Conservation (phyloP, 2,329 filamentous ascomycete genomes). For the Knufia fluminis region DNA sequence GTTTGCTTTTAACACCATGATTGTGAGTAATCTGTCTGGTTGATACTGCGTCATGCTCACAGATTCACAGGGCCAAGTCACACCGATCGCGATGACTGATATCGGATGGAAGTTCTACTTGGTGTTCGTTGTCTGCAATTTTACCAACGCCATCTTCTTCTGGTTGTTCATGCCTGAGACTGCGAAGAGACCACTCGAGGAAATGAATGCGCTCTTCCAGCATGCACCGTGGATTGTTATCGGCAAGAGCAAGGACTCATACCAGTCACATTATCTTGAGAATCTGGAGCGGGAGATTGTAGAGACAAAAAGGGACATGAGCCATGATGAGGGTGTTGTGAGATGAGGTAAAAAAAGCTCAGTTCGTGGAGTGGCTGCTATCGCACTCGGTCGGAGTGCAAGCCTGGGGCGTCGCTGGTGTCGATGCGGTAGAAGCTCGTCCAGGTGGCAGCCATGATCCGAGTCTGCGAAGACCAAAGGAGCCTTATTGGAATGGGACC, state of each 20-base stretch:
- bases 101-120: slow-evolving; percentile 51
- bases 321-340: background rate
- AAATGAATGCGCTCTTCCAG: slow-evolving; percentile 60
- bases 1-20: slow-evolving; percentile 70
- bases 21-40: slow-evolving; percentile 31
- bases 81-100: slow-evolving; percentile 48
- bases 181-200: slow-evolving; percentile 46
- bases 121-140: slow-evolving; percentile 58
- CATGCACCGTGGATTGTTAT: slow-evolving; percentile 56
- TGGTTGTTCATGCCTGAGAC: slow-evolving; percentile 60
- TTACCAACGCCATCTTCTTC: slow-evolving; percentile 60
- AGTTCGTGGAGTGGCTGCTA: too few relatives aligned
- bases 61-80: slow-evolving; percentile 45
- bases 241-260: slow-evolving; percentile 29
- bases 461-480: too few relatives aligned
- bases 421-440: too few relatives aligned
- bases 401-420: too few relatives aligned
- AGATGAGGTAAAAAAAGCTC: background rate
- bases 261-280: slow-evolving; percentile 1
- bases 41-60: slow-evolving; percentile 1
- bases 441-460: too few relatives aligned
- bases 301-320: background rate
- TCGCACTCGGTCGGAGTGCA: too few relatives aligned
- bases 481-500: too few relatives aligned
- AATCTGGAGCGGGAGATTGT: slow-evolving; percentile 1